A percentile compares a stretch with the other conserved stretches of the same genome.
Conservation (phyloP, 2,329 filamentous ascomycete genomes). For the Botrytis byssoidea region DNA sequence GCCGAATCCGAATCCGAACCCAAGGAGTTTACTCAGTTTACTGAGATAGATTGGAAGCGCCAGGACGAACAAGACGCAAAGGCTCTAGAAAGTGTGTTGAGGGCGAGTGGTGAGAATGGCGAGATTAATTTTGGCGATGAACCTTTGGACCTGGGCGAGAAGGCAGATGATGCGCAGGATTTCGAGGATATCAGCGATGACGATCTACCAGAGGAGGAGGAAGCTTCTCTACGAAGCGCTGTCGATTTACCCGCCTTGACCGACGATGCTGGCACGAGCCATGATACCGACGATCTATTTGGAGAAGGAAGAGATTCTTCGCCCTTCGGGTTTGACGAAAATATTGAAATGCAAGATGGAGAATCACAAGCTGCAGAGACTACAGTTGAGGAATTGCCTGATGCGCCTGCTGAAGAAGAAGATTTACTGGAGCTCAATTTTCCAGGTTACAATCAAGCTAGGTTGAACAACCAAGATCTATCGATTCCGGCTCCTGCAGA, state of each 20-base stretch:
- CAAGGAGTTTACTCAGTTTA: conserved; percentile 23
- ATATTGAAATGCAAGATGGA: conserved; percentile 27
- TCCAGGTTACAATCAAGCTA: conserved; percentile 38
- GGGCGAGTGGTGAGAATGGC: conserved; percentile 41
- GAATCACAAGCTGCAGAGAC: conserved; percentile 22
- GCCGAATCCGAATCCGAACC: conserved; percentile 21
- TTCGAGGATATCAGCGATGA: conserved; percentile 91
- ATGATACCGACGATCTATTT: conserved; percentile 65
- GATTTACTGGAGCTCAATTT: conserved; percentile 46
- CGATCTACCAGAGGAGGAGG: conserved; percentile 80
- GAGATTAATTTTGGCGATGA: conserved; percentile 45
- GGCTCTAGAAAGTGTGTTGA: conserved; percentile 48
- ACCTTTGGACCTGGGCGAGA: conserved; percentile 65
- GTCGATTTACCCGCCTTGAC: conserved; percentile 39
- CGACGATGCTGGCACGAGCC: conserved; percentile 59
- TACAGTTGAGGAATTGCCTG: conserved; percentile 28
- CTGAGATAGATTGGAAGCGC: conserved; percentile 43
- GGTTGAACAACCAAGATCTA: conserved; percentile 54
- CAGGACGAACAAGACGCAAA: conserved; percentile 52
- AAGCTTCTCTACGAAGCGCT: conserved; percentile 38
- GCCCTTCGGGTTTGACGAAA: conserved; percentile 32
- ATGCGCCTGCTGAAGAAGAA: conserved; percentile 29
- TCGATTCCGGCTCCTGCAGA: conserved; percentile 68
- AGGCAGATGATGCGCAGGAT: conserved; percentile 89
- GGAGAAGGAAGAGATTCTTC: conserved; percentile 51